Percentiles rank a stretch among this genome's conserved stretches.
phyloP scores from a whole-genome alignment of 257 asterid genomes.

The Phtheirospermum japonicum region DNA sequence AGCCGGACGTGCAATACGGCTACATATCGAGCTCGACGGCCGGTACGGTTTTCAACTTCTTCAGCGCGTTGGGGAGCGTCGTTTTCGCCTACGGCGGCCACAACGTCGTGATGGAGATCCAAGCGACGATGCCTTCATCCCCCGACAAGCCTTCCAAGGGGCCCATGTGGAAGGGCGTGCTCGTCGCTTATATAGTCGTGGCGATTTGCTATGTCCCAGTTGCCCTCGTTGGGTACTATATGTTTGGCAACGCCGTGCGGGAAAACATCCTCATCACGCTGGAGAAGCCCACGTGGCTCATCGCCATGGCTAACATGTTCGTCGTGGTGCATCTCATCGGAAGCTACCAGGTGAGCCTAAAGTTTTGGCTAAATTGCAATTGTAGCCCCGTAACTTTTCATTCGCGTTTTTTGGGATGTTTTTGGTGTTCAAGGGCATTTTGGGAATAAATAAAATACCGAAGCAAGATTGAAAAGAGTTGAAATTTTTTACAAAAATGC shows the following conservation, averaged over 20 bases:
- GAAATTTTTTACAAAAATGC: too few species aligned
- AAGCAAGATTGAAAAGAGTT: too few species aligned
- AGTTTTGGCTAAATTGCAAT: neutral
- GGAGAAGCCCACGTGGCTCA: slow-evolving; percentile 31
- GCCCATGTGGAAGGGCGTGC: slow-evolving; percentile 43
- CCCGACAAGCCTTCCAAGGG: slow-evolving; percentile 35
- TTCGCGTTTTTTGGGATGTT: too few species aligned
- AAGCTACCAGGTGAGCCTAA: slow-evolving; percentile 32
- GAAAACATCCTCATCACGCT: slow-evolving; percentile 25
- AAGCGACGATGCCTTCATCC: slow-evolving; percentile 42
- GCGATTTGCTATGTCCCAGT: slow-evolving; percentile 38
- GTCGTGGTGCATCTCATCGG: slow-evolving; percentile 37
- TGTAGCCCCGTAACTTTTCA: too few species aligned
- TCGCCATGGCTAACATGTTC: slow-evolving; percentile 34
- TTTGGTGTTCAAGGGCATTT: too few species aligned
- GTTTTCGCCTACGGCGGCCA: slow-evolving; percentile 43
- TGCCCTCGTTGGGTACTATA: slow-evolving; percentile 23
- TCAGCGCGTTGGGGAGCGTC: slow-evolving; percentile 30
- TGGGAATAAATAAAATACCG: too few species aligned
- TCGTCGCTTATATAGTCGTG: slow-evolving; percentile 30
- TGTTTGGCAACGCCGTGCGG: slow-evolving; percentile 27
- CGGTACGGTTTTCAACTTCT: slow-evolving; percentile 33
- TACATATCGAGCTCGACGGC: slow-evolving; percentile 13
- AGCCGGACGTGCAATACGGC: slow-evolving; percentile 33
- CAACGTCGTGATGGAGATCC: slow-evolving; percentile 45